phyloP scores from a whole-genome alignment of 1,284 basidiomycete species.

The Cutaneotrichosporon sp. region DNA sequence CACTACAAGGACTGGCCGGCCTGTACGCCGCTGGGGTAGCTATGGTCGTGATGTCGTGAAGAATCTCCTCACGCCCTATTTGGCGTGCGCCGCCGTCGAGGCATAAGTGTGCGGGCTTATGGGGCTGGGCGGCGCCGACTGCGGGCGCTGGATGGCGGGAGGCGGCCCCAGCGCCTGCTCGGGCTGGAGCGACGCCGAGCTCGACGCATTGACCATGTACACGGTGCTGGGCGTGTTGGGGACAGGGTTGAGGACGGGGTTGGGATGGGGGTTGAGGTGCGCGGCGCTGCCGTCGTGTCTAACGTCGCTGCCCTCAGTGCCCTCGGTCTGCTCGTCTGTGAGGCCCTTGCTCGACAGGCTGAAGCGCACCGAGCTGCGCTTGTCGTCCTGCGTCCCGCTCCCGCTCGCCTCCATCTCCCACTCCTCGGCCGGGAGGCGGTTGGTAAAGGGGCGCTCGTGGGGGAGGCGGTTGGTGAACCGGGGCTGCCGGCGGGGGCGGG shows the following conservation, averaged over 20 bases:
- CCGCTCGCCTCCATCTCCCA: conserved; percentile 6
- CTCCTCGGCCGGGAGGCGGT: not conserved
- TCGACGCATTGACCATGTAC: not conserved
- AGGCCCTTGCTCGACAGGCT: not conserved
- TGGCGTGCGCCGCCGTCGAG: not conserved
- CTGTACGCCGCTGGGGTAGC: not conserved
- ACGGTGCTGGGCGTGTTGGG: not conserved
- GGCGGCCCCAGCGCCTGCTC: not conserved
- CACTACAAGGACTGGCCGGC: not conserved
- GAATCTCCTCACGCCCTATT: not conserved
- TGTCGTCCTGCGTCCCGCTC: not conserved
- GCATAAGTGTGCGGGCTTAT: not conserved
- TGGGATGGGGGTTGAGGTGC: not conserved
- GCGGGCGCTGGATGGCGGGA: not conserved
- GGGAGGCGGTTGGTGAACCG: not conserved
- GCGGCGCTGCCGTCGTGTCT: not conserved
- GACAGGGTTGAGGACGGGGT: not conserved
- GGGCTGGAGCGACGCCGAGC: not conserved
- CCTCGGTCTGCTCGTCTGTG: not conserved
- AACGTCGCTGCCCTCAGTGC: not conserved
- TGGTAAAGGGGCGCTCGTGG: not conserved
- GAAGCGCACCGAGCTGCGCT: not conserved
- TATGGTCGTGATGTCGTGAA: not conserved
- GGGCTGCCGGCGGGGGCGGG: not conserved
- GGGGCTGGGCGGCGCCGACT: not conserved